phyloP scores from a whole-genome alignment of 2,329 filamentous ascomycete species.

The Curvularia lunata region DNA sequence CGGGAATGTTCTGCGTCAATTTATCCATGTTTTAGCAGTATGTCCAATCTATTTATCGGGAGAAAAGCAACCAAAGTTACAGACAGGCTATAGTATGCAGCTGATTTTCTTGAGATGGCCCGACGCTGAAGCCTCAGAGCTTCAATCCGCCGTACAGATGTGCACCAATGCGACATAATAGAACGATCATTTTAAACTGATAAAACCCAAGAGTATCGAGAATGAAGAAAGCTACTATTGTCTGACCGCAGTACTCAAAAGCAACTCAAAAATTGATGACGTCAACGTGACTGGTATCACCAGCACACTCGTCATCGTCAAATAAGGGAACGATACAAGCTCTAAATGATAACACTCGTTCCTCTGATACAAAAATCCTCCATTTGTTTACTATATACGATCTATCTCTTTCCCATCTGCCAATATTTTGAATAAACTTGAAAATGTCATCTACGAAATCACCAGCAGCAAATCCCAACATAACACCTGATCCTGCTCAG shows the following conservation, averaged over 20 bases:
- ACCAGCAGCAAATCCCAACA: slow-evolving; percentile 27
- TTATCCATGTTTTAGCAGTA: background rate
- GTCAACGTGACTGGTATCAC: slow-evolving; percentile 3
- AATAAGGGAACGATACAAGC: background rate
- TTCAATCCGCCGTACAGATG: background rate
- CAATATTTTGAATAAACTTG: background rate
- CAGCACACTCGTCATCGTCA: slow-evolving; percentile 5
- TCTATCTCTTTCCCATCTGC: background rate
- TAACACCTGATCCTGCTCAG: slow-evolving; percentile 21
- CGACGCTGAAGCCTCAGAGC: background rate
- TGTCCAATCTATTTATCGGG: background rate
- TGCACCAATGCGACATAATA: background rate
- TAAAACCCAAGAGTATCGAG: background rate
- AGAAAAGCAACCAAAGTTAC: background rate
- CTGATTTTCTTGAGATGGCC: background rate
- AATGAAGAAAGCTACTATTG: no score
- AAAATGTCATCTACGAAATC: slow-evolving; percentile 22
- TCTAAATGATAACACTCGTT: background rate
- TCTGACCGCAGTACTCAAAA: background rate
- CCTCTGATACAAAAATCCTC: background rate
- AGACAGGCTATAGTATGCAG: background rate
- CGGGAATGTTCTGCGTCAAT: background rate
- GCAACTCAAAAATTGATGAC: background rate
- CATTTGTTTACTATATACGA: background rate
- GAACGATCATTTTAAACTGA: background rate